Evolutionary conservation across 2,329 filamentous ascomycete species (phyloP).

Genomic region (Pseudogymnoascus sp.): DNA sequence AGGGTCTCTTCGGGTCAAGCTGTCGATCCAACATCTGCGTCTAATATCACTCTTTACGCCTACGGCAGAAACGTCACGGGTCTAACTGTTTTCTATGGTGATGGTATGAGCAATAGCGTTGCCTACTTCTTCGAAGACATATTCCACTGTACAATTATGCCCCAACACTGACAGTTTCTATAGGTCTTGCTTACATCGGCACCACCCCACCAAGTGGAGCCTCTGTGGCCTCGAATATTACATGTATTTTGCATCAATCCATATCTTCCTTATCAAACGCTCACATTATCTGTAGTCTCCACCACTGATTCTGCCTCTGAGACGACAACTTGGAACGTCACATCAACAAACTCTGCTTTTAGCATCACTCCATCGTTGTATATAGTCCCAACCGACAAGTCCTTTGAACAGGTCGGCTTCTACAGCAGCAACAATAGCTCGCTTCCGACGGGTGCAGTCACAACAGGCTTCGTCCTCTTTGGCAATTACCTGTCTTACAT

Average conservation of each 20-base stretch:
- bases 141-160: not conserved
- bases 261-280: slow-evolving; percentile 21
- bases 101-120: slow-evolving; percentile 22
- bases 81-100: slow-evolving; percentile 27
- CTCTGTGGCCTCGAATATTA: slow-evolving; percentile 25
- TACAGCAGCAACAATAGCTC: slow-evolving; percentile 14
- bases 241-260: slow-evolving; percentile 20
- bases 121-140: not conserved
- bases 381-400: slow-evolving; percentile 21
- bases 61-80: slow-evolving; percentile 26
- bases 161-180: not conserved
- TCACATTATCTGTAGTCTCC: slow-evolving; percentile 11
- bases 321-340: slow-evolving; percentile 20
- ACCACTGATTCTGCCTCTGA: slow-evolving; percentile 15
- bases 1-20: slow-evolving; percentile 9
- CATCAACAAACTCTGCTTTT: slow-evolving; percentile 18
- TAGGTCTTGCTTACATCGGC: slow-evolving; percentile 30
- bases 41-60: slow-evolving; percentile 24
- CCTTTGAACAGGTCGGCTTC: slow-evolving; percentile 24
- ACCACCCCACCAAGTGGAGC: slow-evolving; percentile 15
- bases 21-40: not conserved
- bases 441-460: slow-evolving; percentile 18
- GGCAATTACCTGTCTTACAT: slow-evolving; percentile 27
- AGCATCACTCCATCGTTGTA: slow-evolving; percentile 18
- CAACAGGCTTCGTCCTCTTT: slow-evolving; percentile 27